These are phyloP conservation scores for Trametes villosa DNA, from an alignment of 768 basidiomycete species.

Conservation along the genomic window DNA sequence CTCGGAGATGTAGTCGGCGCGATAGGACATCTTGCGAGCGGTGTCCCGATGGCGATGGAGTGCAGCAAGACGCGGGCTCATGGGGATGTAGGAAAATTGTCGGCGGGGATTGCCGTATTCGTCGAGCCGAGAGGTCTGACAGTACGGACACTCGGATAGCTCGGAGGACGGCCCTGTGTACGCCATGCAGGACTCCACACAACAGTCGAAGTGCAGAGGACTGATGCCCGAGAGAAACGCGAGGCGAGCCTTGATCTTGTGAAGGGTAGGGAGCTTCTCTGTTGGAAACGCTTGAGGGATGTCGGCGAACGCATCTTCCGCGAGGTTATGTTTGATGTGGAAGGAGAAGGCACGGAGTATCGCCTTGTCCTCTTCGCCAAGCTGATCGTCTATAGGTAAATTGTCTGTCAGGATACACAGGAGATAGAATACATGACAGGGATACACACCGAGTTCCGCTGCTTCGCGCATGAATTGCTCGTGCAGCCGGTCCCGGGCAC, in stretches of 20 bases:
- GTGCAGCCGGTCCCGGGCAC: not conserved
- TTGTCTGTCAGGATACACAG: not conserved
- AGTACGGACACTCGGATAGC: not conserved
- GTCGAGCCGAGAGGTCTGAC: not conserved
- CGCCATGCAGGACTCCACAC: not conserved
- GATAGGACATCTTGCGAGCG: constrained; percentile 14
- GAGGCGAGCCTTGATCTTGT: not conserved
- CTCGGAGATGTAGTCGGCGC: constrained; percentile 8
- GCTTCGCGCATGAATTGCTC: not conserved
- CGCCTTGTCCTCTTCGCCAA: not conserved
- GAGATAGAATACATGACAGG: not conserved
- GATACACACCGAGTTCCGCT: not conserved
- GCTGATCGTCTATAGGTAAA: not conserved
- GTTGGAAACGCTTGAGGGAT: not conserved
- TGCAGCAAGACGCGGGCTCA: not conserved
- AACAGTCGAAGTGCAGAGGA: not conserved
- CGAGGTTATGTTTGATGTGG: too few relatives aligned
- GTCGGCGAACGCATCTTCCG: not conserved
- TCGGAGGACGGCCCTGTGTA: not conserved
- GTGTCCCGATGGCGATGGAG: too few relatives aligned
- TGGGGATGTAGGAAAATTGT: not conserved
- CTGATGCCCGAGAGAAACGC: not conserved
- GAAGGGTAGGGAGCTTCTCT: not conserved
- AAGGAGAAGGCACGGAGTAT: too few relatives aligned
- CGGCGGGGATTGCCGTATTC: not conserved